Conservation (phyloP, 1,284 basidiomycete genomes). For the Leccinum fuscescens region DNA sequence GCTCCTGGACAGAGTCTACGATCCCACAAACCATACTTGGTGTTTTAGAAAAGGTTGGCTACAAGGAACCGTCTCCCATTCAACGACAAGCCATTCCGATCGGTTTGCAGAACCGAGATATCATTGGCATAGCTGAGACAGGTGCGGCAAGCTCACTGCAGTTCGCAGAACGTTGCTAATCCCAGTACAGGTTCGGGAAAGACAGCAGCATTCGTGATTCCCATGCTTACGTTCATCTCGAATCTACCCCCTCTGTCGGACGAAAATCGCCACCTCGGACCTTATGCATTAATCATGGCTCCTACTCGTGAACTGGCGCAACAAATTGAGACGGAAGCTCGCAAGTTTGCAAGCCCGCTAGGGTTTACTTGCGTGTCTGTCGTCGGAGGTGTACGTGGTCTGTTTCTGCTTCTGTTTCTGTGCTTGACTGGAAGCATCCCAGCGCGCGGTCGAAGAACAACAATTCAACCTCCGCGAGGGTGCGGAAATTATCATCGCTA, state of each 20-base stretch:
- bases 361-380: constrained; percentile 95
- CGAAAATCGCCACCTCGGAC: constrained; percentile 90
- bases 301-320: constrained; percentile 98
- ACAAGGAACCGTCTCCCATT: constrained; percentile 95
- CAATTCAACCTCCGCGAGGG: constrained; percentile 94
- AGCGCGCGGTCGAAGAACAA: constrained; percentile 93
- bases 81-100: constrained; percentile 98
- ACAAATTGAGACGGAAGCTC: constrained; percentile 92
- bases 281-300: constrained; percentile 90
- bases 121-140: constrained; percentile 98
- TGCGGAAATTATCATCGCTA: constrained; percentile 97
- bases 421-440: constrained; percentile 14
- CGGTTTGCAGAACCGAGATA: constrained; percentile 91
- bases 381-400: constrained; percentile 82
- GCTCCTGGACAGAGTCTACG: constrained; percentile 86
- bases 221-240: constrained; percentile 94
- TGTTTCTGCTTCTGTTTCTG: constrained; percentile 1
- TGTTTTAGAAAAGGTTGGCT: constrained; percentile 88
- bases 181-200: constrained; percentile 86
- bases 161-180: constrained; percentile 8
- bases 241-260: constrained; percentile 83
- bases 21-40: constrained; percentile 82
- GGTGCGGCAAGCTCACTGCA: constrained; percentile 45
- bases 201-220: constrained; percentile 98
- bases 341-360: constrained; percentile 85